phyloP scores from a whole-genome alignment of 352 stramenopile genomes.

The Pythium aquatile region DNA sequence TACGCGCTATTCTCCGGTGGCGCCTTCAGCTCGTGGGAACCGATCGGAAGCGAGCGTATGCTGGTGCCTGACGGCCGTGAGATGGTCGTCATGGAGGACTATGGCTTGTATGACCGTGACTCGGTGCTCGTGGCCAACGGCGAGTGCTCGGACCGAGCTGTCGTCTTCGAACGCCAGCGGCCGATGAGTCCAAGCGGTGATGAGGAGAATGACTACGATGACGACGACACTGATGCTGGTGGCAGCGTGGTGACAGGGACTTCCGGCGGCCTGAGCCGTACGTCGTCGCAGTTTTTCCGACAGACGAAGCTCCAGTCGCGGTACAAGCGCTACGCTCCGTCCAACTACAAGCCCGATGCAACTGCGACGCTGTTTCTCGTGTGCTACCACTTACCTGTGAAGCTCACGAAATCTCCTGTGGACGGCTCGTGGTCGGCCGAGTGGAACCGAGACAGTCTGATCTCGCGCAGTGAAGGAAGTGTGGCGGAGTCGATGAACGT shows the following conservation, averaged over 20 bases:
- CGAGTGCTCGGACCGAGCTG: constrained; percentile 52
- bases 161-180: constrained; percentile 53
- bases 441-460: constrained; percentile 93
- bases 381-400: constrained; percentile 93
- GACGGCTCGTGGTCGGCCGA: constrained; percentile 77
- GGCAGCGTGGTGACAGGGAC: background rate
- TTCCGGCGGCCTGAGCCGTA: constrained; percentile 21
- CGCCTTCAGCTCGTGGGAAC: constrained; percentile 81
- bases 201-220: constrained; percentile 26
- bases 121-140: constrained; percentile 60
- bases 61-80: constrained; percentile 76
- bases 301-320: constrained; percentile 77
- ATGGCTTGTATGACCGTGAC: constrained; percentile 62
- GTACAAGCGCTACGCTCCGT: constrained; percentile 78
- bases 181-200: constrained; percentile 21
- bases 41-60: constrained; percentile 66
- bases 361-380: constrained; percentile 86
- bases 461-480: constrained; percentile 84
- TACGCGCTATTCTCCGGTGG: constrained; percentile 88
- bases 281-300: constrained; percentile 52
- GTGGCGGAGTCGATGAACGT: constrained; percentile 88
- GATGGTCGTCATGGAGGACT: constrained; percentile 80
- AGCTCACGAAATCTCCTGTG: constrained; percentile 61
- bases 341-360: constrained; percentile 61
- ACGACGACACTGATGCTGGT: constrained; percentile 20